phyloP scores from a whole-genome alignment of 1,284 basidiomycete species.

The Volvariella surrecta region DNA sequence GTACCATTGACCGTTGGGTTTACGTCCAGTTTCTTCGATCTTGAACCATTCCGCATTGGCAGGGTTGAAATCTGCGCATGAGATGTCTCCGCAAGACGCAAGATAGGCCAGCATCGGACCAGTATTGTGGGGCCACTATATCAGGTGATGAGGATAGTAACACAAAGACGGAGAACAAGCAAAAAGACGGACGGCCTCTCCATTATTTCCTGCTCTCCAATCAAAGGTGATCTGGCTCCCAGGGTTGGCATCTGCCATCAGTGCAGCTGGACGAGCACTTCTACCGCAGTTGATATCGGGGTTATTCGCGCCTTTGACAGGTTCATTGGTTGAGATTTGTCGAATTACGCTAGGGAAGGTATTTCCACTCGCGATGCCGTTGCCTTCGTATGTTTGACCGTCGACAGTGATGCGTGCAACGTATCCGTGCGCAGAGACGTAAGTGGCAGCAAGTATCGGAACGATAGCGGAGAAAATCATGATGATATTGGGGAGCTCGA shows the following conservation, averaged over 20 bases:
- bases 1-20: conserved; percentile 21
- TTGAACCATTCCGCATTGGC: conserved; percentile 65
- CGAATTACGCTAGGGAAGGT: conserved; percentile 57
- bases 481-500: conserved; percentile 7
- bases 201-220: conserved; percentile 47
- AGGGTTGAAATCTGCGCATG: conserved; percentile 54
- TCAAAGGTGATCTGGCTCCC: conserved; percentile 50
- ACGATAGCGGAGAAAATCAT: conserved; percentile 18
- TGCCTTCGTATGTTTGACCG: conserved; percentile 45
- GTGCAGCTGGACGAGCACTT: conserved; percentile 39
- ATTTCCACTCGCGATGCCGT: conserved; percentile 16
- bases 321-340: conserved; percentile 42
- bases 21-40: conserved; percentile 29
- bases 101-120: conserved; percentile 71
- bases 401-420: conserved; percentile 44
- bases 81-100: conserved; percentile 46
- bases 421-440: conserved; percentile 52
- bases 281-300: conserved; percentile 55
- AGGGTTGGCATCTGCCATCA: conserved; percentile 52
- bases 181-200: conserved; percentile 29
- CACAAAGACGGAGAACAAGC: conserved; percentile 2
- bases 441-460: conserved; percentile 23
- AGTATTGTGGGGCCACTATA: conserved; percentile 63
- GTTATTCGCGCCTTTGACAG: conserved; percentile 58
- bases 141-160: conserved; percentile 3